These are phyloP conservation scores for Limonium bicolor DNA, from an alignment of 148 eudicot genomes.

Conservation along the genomic window DNA sequence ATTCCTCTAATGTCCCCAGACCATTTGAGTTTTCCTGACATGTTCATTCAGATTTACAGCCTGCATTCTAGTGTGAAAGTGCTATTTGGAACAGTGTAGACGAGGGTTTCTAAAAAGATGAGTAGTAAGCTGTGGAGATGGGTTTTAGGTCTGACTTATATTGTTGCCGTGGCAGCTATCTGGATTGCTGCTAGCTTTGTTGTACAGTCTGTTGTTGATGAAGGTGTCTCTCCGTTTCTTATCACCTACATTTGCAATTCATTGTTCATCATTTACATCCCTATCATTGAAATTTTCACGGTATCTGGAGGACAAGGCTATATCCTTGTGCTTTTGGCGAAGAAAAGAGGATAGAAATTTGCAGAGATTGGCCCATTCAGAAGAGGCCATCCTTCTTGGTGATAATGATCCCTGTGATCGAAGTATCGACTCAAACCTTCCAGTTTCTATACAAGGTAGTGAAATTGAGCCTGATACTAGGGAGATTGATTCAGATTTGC, in stretches of 20 bases:
- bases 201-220: constrained; percentile 88
- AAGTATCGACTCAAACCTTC: no score
- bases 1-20: no score
- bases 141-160: constrained; percentile 72
- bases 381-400: constrained; percentile 49
- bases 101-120: no score
- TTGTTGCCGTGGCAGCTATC: constrained; percentile 68
- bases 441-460: constrained; percentile 8
- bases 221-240: constrained; percentile 83
- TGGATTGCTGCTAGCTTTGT: constrained; percentile 99
- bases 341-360: constrained; percentile 7
- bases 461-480: constrained; percentile 2
- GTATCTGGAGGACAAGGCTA: constrained; percentile 52
- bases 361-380: constrained; percentile 28
- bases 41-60: no score
- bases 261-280: constrained; percentile 67
- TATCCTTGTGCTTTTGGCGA: constrained; percentile 45
- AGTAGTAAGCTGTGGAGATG: constrained; percentile 56
- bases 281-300: constrained; percentile 58
- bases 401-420: constrained; percentile 13
- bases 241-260: constrained; percentile 91
- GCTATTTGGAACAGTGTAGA: no score
- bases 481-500: constrained; percentile 3
- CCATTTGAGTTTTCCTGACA: no score
- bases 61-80: no score